Conservation (phyloP, 1,139 yeast species). For the Lodderomyces metapsilosis region DNA sequence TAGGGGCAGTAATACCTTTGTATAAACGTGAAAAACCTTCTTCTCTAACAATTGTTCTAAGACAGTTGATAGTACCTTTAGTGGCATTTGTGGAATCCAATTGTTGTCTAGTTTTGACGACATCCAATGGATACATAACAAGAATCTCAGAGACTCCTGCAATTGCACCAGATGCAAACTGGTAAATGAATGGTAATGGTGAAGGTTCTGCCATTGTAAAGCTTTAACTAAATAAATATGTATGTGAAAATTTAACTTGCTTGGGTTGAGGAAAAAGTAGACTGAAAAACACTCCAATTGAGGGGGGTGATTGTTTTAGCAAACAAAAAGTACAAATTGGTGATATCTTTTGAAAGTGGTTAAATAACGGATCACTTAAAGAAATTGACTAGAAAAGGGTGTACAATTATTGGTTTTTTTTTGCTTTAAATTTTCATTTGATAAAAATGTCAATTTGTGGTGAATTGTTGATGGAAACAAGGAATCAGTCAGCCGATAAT, state of each 20-base stretch:
- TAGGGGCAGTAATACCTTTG: slow-evolving; percentile 94
- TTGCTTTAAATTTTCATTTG: not conserved
- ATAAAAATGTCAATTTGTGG: not conserved
- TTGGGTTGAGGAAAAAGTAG: too few relatives aligned
- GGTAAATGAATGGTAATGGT: slow-evolving; percentile 78
- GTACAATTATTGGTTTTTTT: not conserved
- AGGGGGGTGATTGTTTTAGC: too few relatives aligned
- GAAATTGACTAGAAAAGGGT: not conserved
- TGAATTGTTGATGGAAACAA: too few relatives aligned
- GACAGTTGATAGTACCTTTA: slow-evolving; percentile 80
- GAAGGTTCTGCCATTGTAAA: slow-evolving; percentile 13
- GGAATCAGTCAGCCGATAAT: slow-evolving; percentile 2
- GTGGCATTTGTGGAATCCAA: slow-evolving; percentile 70
- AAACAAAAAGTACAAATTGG: not conserved
- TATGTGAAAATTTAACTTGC: too few relatives aligned
- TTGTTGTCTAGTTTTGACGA: slow-evolving; percentile 96
- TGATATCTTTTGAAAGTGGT: too few relatives aligned
- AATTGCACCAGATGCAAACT: slow-evolving; percentile 90
- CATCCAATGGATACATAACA: slow-evolving; percentile 97
- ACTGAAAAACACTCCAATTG: too few relatives aligned
- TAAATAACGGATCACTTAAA: too few relatives aligned
- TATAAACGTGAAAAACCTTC: slow-evolving; percentile 87
- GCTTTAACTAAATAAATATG: not conserved
- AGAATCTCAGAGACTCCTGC: slow-evolving; percentile 98
- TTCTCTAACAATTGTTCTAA: slow-evolving; percentile 74